Evolutionary conservation across 1,139 yeast species (phyloP), one percentile per base, ranked within the genome.

Genomic region (Saccharomyces hybrid): DNA sequence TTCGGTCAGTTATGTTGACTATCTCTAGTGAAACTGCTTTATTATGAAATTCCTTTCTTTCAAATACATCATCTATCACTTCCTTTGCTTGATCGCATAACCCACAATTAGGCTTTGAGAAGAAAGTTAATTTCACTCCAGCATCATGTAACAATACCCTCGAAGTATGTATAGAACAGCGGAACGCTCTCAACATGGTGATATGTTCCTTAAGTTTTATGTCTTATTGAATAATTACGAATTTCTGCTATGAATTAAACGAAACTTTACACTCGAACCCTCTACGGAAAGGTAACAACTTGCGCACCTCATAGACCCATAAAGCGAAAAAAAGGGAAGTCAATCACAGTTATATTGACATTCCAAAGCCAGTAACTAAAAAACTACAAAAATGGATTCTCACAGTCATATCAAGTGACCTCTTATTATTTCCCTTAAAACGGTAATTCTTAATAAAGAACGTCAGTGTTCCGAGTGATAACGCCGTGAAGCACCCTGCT

Each of bases 91-190:
- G 81, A 50, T 81, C 80, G 64, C 97, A 90, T 44, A 90, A 73
- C 62, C 86, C 85, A 65, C 97, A 90, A 42, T 84, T 79, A 5
- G 85, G 84, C 63, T 89, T 85, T 13, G 95, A 85, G 73, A 84
- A 90, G 53, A 90, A 77, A 0, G 88, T 84, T 51, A 87, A 64
- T 6, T 59, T 62, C 5, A 69, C 53, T 14, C 57, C 51, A 2
- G 55, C 41, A 42, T 53, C 52, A 27, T 51, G 52, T 4, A 20
- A 20, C 4, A 47, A 28, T 9, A 47, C 25, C 6, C 46, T 48
- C 8, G 48, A 49, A 11, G 41, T n/a, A 27, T 53, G 54, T 14
- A 49, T 16, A 41, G 25, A 11, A 26, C 48, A 26, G 32, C 16
- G 26, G n/a, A 25, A 16, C n/a, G 5, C 11, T 20, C 44, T 38